Conservation (phyloP, 495 filamentous ascomycete species). For the Cercophora newfieldiana region DNA sequence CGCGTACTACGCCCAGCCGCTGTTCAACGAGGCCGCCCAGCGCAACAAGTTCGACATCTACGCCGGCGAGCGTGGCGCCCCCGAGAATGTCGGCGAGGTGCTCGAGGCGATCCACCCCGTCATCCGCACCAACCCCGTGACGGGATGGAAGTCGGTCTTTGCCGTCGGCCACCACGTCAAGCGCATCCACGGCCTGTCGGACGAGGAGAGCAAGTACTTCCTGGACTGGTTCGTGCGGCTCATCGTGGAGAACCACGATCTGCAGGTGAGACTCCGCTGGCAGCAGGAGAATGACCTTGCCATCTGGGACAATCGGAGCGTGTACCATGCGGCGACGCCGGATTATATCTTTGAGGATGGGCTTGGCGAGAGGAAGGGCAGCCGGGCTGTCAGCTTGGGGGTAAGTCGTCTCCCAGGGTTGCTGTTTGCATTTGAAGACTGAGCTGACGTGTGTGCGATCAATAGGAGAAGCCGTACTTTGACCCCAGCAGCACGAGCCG, state of each 20-base stretch:
- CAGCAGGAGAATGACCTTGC: constrained; percentile 61
- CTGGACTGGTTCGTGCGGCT: constrained; percentile 63
- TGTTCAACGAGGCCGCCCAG: constrained; percentile 58
- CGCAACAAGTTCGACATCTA: constrained; percentile 58
- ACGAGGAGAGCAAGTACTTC: constrained; percentile 63
- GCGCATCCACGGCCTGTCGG: constrained; percentile 64
- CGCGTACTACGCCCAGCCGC: constrained; percentile 62
- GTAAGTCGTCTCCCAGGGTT: neutral
- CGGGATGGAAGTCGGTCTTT: constrained; percentile 75
- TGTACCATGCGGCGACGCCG: constrained; percentile 69
- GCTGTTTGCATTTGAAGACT: neutral
- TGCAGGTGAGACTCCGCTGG: constrained; percentile 74
- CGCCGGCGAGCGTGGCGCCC: constrained; percentile 58
- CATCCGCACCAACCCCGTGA: constrained; percentile 79
- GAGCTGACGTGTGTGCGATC: neutral
- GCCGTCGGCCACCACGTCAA: constrained; percentile 62
- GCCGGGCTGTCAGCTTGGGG: constrained; percentile 64
- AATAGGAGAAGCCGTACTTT: constrained; percentile 63
- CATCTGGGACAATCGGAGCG: constrained; percentile 78
- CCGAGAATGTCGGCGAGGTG: constrained; percentile 65
- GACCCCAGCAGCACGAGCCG: constrained; percentile 60
- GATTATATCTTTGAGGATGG: constrained; percentile 60
- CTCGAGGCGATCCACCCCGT: constrained; percentile 69
- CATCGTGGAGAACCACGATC: constrained; percentile 74
- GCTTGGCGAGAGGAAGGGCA: constrained; percentile 60